Conservation (phyloP, 371 early-diverging fungal genomes). For the Mortierella sp. region DNA sequence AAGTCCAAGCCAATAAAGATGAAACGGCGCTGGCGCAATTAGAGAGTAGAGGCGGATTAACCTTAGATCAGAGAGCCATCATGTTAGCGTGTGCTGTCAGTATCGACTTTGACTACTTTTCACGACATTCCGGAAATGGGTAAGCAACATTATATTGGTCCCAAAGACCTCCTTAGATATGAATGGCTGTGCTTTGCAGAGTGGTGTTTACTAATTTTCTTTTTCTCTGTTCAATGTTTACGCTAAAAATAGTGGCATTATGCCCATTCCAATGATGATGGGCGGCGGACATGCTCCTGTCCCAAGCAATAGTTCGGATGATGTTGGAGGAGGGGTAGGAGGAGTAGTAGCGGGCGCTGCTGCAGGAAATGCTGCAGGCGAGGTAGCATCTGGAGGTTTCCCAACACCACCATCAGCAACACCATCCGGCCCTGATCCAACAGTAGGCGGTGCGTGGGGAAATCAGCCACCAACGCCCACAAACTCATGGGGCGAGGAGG, state of each 20-base stretch:
- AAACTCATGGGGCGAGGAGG: slow-evolving; percentile 51
- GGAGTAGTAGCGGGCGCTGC: slow-evolving; percentile 32
- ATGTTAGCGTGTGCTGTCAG: slow-evolving; percentile 87
- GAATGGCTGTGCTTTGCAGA: not conserved
- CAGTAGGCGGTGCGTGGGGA: slow-evolving; percentile 25
- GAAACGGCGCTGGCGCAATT: slow-evolving; percentile 40
- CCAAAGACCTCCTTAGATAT: not conserved
- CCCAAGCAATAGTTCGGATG: slow-evolving; percentile 33
- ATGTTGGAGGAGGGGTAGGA: slow-evolving; percentile 30
- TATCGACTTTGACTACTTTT: slow-evolving; percentile 95
- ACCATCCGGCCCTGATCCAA: slow-evolving; percentile 28
- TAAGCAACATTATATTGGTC: slow-evolving; percentile 22
- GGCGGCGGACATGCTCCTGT: slow-evolving; percentile 44
- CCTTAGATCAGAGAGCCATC: slow-evolving; percentile 88
- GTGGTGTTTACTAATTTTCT: not conserved
- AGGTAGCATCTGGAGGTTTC: slow-evolving; percentile 17
- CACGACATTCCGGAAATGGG: slow-evolving; percentile 79
- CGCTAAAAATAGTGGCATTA: slow-evolving; percentile 33
- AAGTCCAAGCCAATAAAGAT: slow-evolving; percentile 52
- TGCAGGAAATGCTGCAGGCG: slow-evolving; percentile 24
- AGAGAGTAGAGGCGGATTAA: slow-evolving; percentile 64
- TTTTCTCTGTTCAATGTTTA: not conserved
- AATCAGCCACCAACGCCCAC: slow-evolving; percentile 26
- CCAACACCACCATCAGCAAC: slow-evolving; percentile 15
- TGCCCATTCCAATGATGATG: slow-evolving; percentile 45